These are phyloP conservation scores for Fremontodendron californicum DNA, from an alignment of 345 rosid species.

Conservation along the genomic window DNA sequence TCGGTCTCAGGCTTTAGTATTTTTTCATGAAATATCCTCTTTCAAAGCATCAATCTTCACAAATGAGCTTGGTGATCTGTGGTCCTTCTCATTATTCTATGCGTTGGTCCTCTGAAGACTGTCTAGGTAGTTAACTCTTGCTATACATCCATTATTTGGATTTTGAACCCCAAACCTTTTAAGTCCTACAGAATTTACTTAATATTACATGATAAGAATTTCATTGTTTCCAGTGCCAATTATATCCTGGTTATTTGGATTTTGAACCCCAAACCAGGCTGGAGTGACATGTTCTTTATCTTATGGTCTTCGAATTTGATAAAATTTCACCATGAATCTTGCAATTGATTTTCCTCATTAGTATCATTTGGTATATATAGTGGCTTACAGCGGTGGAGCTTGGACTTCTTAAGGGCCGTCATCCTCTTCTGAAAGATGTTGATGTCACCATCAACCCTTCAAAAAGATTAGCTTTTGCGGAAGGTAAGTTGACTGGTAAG, in stretches of 20 bases:
- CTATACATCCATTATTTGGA: background rate
- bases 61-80: background rate
- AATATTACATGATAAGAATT: background rate
- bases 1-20: background rate
- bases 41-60: background rate
- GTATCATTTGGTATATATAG: constrained; percentile 37
- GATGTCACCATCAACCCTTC: constrained; percentile 73
- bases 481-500: constrained; percentile 40
- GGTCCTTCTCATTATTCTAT: background rate
- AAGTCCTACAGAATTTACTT: background rate
- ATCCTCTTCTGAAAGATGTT: constrained; percentile 84
- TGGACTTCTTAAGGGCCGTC: constrained; percentile 95
- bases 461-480: constrained; percentile 48
- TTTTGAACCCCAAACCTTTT: background rate
- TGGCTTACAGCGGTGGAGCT: constrained; percentile 95
- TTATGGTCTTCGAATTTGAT: constrained; percentile 7
- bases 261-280: too few species aligned
- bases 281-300: background rate
- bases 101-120: background rate
- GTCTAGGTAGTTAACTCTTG: background rate
- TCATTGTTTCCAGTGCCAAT: background rate
- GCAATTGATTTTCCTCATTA: constrained; percentile 20
- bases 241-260: background rate
- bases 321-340: constrained; percentile 1
- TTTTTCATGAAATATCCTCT: background rate